Percentiles rank a stretch among this genome's conserved stretches.
Evolutionary conservation across 2,329 filamentous ascomycete species (phyloP).

Genomic region (Camillea tinctor): DNA sequence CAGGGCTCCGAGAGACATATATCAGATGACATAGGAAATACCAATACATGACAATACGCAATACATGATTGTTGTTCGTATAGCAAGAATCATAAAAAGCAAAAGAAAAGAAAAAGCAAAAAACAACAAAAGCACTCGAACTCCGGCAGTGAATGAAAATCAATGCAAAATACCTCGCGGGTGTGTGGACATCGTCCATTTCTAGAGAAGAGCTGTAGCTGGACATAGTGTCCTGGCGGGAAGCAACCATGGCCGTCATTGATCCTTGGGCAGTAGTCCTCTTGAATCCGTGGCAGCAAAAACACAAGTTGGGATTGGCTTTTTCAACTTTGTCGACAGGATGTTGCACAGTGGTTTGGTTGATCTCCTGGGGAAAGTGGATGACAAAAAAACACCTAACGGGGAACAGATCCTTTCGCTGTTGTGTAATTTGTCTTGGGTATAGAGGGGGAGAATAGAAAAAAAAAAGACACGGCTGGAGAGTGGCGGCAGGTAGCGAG

Average conservation of each 20-base stretch:
- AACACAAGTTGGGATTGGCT: slow-evolving; percentile 26
- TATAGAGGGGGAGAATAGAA: slow-evolving; percentile 9
- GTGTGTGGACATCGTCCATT: slow-evolving; percentile 59
- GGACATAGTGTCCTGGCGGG: slow-evolving; percentile 50
- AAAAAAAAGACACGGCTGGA: slow-evolving; percentile 15
- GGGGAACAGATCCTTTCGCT: slow-evolving; percentile 8
- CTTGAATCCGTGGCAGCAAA: slow-evolving; percentile 38
- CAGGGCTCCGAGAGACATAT: slow-evolving; percentile 14
- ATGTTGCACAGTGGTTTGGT: slow-evolving; percentile 20
- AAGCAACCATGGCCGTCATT: slow-evolving; percentile 51
- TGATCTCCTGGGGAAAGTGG: slow-evolving; percentile 18
- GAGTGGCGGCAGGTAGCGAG: slow-evolving; percentile 22
- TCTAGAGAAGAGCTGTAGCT: slow-evolving; percentile 52
- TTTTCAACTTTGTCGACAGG: slow-evolving; percentile 28
- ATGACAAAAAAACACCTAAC: slow-evolving; percentile 26
- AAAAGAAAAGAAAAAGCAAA: slow-evolving; percentile 12
- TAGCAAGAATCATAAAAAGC: neutral
- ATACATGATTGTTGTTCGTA: slow-evolving; percentile 27
- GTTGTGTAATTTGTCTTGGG: slow-evolving; percentile 13
- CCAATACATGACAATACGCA: slow-evolving; percentile 31
- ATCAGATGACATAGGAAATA: slow-evolving; percentile 18
- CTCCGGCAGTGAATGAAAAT: slow-evolving; percentile 47
- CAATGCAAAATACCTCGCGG: slow-evolving; percentile 60
- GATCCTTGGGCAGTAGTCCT: slow-evolving; percentile 36
- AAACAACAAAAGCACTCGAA: slow-evolving; percentile 41